Conservation (phyloP, 1,284 basidiomycete species). For the Microbotryum lychnidis-dioicae region DNA sequence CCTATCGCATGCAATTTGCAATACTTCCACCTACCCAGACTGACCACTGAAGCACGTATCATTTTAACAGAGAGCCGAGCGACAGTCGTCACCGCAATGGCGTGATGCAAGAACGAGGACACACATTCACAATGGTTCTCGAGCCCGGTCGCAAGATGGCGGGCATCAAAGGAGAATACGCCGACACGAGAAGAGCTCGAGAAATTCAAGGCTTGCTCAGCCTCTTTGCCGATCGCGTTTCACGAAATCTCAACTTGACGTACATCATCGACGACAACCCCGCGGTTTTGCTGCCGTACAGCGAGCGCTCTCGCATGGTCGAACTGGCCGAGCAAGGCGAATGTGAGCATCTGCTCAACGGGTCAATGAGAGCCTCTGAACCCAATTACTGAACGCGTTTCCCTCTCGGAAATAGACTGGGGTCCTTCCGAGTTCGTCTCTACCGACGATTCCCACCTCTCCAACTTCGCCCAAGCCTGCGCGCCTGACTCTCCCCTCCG, state of each 20-base stretch:
- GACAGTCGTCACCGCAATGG: slow-evolving; percentile 30
- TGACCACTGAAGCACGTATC: not conserved
- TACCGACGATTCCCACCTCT: slow-evolving; percentile 26
- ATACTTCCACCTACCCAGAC: slow-evolving; percentile 34
- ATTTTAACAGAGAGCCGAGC: slow-evolving; percentile 15
- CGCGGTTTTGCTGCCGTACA: slow-evolving; percentile 44
- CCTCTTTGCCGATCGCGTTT: slow-evolving; percentile 39
- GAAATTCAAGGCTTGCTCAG: slow-evolving; percentile 37
- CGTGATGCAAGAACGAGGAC: slow-evolving; percentile 35
- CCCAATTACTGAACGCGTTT: not conserved
- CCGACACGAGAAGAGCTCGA: slow-evolving; percentile 31
- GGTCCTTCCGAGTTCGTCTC: slow-evolving; percentile 34
- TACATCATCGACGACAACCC: slow-evolving; percentile 47
- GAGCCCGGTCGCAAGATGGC: slow-evolving; percentile 14
- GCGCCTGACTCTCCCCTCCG: slow-evolving; percentile 31
- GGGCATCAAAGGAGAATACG: slow-evolving; percentile 24
- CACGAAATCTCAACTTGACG: slow-evolving; percentile 39
- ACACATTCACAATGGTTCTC: slow-evolving; percentile 34
- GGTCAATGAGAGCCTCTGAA: not conserved
- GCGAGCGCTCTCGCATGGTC: slow-evolving; percentile 40
- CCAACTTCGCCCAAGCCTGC: slow-evolving; percentile 35
- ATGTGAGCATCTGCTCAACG: slow-evolving; percentile 34
- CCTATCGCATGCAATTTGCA: slow-evolving; percentile 8
- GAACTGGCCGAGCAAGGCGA: slow-evolving; percentile 42
- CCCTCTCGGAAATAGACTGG: slow-evolving; percentile 15